Evolutionary conservation across 2,329 filamentous ascomycete species (phyloP), one percentile per base, ranked within the genome.

Genomic region (Onygenales sp.): DNA sequence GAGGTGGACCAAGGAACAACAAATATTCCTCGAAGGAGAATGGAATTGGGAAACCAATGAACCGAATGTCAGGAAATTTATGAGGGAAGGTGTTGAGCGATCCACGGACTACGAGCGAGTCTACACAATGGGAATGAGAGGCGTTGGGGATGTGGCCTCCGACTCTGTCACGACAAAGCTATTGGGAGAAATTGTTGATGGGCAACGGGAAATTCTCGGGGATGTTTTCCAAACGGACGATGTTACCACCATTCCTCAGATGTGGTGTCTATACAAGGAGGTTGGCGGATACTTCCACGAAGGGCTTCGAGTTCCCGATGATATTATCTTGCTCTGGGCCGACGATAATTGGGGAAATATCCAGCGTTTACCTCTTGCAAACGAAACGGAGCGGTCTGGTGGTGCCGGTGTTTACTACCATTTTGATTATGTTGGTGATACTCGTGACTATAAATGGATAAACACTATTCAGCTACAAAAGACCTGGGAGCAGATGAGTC

Each of bases 181-280:
- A 57, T 74, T 87, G 7, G 77, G 83, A 59, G 74, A 76, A 14
- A 76, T 86, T 31, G 82, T 87, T 2, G 61, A 72, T 2, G 76
- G 80, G 35, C 84, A 88, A 64, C 75, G 80, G 49, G 64, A 76
- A 8, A 83, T 84, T 54, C 72, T 85, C 43, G 72, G 71, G 17
- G 73, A 78, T 2, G 78, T 85, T 0, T 76, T 85, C 43, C 78
- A 73, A 5, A 69, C 75, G 2, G 67, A 66, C 1, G 67, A 79
- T 45, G 72, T 78, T 39, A 66, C 75, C 3, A 69, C 75, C 1
- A 78, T 84, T 0, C 84, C 85, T 5, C 84, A 87, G 66, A 77
- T 84, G 69, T 87, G 85, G 84, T 86, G 83, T 60, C 69, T 88
- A 56, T 89, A 88, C 69, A 87, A 87, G 63, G 85, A 89, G 64